Evolutionary conservation across 2,329 filamentous ascomycete genomes (phyloP).

Genomic region (Microsporum audouinii): DNA sequence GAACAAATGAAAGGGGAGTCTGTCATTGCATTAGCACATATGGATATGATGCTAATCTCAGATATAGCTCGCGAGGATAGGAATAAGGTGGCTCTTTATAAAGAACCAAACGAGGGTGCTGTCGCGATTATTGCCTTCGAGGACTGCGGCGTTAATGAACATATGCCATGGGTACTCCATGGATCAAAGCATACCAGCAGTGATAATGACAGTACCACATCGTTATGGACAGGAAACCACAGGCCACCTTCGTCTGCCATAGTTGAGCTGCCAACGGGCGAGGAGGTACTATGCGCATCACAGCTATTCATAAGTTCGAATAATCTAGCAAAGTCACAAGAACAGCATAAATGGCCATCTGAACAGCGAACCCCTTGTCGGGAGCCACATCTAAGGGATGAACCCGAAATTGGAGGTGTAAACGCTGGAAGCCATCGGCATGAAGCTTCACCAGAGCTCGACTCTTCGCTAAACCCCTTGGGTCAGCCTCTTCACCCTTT

Average conservation of each 20-base stretch:
- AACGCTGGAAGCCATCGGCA: neutral
- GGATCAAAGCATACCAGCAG: neutral
- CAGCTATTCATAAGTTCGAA: neutral
- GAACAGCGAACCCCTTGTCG: neutral
- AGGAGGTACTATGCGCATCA: conserved; percentile 5
- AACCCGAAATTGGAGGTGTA: neutral
- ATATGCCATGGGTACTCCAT: neutral
- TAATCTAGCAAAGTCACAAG: neutral
- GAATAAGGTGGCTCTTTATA: neutral
- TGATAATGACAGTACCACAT: neutral
- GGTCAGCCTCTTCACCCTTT: neutral
- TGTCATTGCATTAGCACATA: neutral
- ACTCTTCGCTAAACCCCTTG: too few relatives aligned
- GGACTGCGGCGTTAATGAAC: neutral
- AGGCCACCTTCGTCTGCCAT: conserved; percentile 1
- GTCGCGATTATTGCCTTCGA: neutral
- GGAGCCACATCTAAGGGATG: neutral
- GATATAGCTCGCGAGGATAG: neutral
- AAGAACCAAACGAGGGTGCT: neutral
- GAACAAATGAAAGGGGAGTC: neutral
- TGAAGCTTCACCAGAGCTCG: neutral
- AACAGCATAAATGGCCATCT: neutral
- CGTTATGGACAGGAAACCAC: neutral
- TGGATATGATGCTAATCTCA: neutral
- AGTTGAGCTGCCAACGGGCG: conserved; percentile 4